Evolutionary conservation across 73 alveolate species (phyloP).

Genomic region (Paramecium caudatum): DNA sequence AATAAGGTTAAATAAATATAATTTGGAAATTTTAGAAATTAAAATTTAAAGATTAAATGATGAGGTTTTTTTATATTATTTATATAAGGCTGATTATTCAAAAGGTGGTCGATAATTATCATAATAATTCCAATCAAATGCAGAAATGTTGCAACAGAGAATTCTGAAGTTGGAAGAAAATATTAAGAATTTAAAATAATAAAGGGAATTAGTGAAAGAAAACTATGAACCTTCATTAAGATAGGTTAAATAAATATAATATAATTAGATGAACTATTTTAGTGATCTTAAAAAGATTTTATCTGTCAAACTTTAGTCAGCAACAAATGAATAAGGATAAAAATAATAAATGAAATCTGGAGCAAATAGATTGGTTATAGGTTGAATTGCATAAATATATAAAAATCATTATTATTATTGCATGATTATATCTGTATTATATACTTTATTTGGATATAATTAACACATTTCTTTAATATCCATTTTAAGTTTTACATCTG

Average conservation of each 20-base stretch:
- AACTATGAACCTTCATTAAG: slow-evolving; percentile 76
- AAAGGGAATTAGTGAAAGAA: slow-evolving; percentile 72
- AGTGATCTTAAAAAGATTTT: slow-evolving; percentile 51
- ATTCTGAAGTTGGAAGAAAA: slow-evolving; percentile 38
- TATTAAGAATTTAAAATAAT: not conserved
- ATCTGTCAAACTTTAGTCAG: not conserved
- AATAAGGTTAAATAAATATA: slow-evolving; percentile 59
- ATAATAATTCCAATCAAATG: not conserved
- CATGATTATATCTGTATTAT: not conserved
- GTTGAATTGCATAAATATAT: not conserved
- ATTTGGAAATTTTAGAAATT: slow-evolving; percentile 18
- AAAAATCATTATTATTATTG: not conserved
- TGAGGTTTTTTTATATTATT: not conserved
- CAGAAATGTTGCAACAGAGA: not conserved
- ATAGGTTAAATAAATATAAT: not conserved
- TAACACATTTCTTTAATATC: slow-evolving; percentile 42
- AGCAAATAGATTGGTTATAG: slow-evolving; percentile 48
- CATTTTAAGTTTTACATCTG: slow-evolving; percentile 59
- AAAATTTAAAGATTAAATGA: slow-evolving; percentile 25
- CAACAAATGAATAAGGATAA: not conserved
- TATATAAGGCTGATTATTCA: not conserved
- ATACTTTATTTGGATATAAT: slow-evolving; percentile 20
- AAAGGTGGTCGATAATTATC: slow-evolving; percentile 3
- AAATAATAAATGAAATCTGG: slow-evolving; percentile 42
- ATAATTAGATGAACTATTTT: slow-evolving; percentile 44